Evolutionary conservation across 2,329 filamentous ascomycete genomes (phyloP).

Genomic region (Stachybotrys echinatus): DNA sequence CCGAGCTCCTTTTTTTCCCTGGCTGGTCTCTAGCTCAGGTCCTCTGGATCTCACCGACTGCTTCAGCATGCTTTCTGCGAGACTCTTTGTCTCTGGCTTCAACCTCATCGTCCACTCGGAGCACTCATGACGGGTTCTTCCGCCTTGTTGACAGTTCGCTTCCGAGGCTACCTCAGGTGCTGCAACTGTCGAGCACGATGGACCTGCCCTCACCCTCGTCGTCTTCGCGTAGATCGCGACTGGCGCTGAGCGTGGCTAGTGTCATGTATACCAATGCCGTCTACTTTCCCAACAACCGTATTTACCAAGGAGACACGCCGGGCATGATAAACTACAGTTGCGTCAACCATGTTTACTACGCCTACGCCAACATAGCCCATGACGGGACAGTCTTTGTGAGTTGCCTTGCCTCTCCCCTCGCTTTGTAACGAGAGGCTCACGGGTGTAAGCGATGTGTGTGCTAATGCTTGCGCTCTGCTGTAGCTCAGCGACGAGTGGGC

Average conservation of each 20-base stretch:
- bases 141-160: not conserved
- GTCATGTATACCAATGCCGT: conserved; percentile 68
- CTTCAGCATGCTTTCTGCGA: conserved; percentile 7
- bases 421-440: not conserved
- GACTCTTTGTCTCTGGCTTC: not conserved
- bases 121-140: not conserved
- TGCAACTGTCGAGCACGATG: not conserved
- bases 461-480: conserved; percentile 3
- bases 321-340: conserved; percentile 69
- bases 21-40: not conserved
- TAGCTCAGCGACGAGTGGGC: conserved; percentile 78
- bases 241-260: conserved; percentile 34
- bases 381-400: conserved; percentile 73
- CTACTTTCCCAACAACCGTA: conserved; percentile 76
- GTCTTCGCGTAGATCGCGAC: conserved; percentile 39
- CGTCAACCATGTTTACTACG: conserved; percentile 78
- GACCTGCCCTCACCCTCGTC: conserved; percentile 17
- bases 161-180: not conserved
- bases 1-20: conserved; percentile 2
- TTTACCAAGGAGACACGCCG: conserved; percentile 69
- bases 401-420: conserved; percentile 13
- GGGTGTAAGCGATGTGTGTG: not conserved
- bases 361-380: conserved; percentile 68
- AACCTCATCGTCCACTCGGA: not conserved
- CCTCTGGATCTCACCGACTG: conserved; percentile 9